Evolutionary conservation across 2,329 filamentous ascomycete species (phyloP).

Genomic region (Verticillium dahliae): DNA sequence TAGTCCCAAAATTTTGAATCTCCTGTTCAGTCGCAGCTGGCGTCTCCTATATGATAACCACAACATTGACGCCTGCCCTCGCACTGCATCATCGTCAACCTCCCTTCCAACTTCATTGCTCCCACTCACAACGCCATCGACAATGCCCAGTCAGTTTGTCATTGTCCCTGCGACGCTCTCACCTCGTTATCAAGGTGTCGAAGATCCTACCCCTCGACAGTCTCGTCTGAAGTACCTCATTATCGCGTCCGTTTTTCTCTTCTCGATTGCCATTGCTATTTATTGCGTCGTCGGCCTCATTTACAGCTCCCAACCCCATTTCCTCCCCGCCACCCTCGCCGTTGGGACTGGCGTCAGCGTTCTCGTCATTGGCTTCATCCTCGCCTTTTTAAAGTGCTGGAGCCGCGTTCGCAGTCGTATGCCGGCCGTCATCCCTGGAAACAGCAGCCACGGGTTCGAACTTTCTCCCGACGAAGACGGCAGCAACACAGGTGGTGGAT

Average conservation of each 20-base stretch:
- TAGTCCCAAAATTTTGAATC: too few species aligned
- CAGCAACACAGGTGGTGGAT: neutral
- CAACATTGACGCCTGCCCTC: too few species aligned
- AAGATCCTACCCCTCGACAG: neutral
- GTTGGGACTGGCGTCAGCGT: neutral
- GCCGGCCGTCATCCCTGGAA: neutral
- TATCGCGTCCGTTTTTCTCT: neutral
- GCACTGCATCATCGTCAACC: too few species aligned
- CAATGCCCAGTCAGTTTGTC: neutral
- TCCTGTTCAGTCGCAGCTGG: too few species aligned
- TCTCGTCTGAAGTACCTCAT: neutral
- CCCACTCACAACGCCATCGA: neutral
- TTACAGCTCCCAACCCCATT: neutral
- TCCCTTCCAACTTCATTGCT: too few species aligned
- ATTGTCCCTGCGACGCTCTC: neutral
- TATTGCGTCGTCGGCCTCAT: neutral
- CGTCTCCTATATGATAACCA: too few species aligned
- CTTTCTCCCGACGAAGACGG: neutral
- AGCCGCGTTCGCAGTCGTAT: neutral
- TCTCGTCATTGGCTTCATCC: neutral
- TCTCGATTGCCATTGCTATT: neutral
- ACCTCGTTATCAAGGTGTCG: neutral
- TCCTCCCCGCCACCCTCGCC: neutral
- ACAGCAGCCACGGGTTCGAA: neutral
- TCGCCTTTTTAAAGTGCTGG: neutral